phyloP scores from a whole-genome alignment of 805 yeast species.

The Cephaloascus fragrans region DNA sequence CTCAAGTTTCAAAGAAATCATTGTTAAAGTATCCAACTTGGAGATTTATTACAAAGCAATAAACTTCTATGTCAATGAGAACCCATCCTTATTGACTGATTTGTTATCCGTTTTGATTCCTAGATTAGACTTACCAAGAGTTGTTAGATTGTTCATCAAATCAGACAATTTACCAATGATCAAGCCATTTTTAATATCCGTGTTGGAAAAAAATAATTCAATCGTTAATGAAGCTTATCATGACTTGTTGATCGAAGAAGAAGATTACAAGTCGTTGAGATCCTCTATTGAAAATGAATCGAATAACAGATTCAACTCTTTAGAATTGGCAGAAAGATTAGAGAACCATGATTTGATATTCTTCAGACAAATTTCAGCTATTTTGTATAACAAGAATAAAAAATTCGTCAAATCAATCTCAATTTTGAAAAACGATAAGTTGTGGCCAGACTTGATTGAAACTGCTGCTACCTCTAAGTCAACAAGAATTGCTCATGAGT shows the following conservation, averaged over 20 bases:
- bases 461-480: slow-evolving; percentile 82
- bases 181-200: slow-evolving; percentile 89
- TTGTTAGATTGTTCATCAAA: slow-evolving; percentile 87
- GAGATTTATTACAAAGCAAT: slow-evolving; percentile 97
- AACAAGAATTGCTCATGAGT: slow-evolving; percentile 77
- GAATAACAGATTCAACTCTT: slow-evolving; percentile 83
- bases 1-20: slow-evolving; percentile 83
- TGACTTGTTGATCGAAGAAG: slow-evolving; percentile 90
- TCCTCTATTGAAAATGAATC: slow-evolving; percentile 70
- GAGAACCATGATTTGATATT: slow-evolving; percentile 87
- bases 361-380: slow-evolving; percentile 94
- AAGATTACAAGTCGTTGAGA: slow-evolving; percentile 84
- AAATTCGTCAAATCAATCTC: slow-evolving; percentile 87
- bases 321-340: slow-evolving; percentile 85
- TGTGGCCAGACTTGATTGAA: slow-evolving; percentile 91
- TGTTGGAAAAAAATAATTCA: slow-evolving; percentile 80
- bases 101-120: slow-evolving; percentile 76
- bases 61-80: slow-evolving; percentile 85
- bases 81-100: slow-evolving; percentile 85
- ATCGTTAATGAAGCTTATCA: slow-evolving; percentile 94
- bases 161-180: slow-evolving; percentile 94
- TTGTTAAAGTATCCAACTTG: slow-evolving; percentile 90
- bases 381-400: slow-evolving; percentile 87
- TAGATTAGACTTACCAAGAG: slow-evolving; percentile 89
- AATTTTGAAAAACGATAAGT: slow-evolving; percentile 80